Percentiles rank a stretch among this genome's conserved stretches.
Evolutionary conservation across 192 early-diverging fungal genomes (phyloP).

Genomic region (Coemansia sp.): DNA sequence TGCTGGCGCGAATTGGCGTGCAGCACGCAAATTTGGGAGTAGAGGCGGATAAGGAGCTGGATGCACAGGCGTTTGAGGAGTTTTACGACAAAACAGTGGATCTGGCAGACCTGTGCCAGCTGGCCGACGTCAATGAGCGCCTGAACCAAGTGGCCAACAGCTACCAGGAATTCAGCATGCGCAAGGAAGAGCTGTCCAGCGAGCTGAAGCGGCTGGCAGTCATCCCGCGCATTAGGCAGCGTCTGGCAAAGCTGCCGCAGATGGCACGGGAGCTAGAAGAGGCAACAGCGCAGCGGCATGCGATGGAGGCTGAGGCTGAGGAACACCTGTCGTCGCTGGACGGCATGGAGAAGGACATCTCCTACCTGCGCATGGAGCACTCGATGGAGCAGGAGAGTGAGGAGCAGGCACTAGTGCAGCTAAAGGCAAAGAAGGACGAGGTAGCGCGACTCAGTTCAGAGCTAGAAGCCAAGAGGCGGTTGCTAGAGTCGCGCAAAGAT

Average conservation of each 20-base stretch:
- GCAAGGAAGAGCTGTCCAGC: slow-evolving; percentile 40
- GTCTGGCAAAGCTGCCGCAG: slow-evolving; percentile 37
- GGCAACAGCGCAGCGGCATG: slow-evolving; percentile 9
- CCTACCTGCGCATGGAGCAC: slow-evolving; percentile 48
- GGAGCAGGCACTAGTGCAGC: slow-evolving; percentile 38
- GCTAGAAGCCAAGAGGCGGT: slow-evolving; percentile 36
- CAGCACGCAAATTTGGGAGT: slow-evolving; percentile 46
- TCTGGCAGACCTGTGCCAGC: slow-evolving; percentile 48
- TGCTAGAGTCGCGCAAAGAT: slow-evolving; percentile 31
- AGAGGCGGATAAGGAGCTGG: slow-evolving; percentile 39
- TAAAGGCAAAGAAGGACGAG: slow-evolving; percentile 26
- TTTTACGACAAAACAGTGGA: slow-evolving; percentile 55
- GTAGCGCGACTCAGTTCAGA: slow-evolving; percentile 22
- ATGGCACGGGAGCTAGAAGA: slow-evolving; percentile 40
- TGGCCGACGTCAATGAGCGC: slow-evolving; percentile 50
- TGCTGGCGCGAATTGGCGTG: slow-evolving; percentile 50
- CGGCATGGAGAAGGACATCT: slow-evolving; percentile 41
- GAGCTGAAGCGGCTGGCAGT: slow-evolving; percentile 45
- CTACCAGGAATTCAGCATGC: slow-evolving; percentile 44
- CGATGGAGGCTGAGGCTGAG: slow-evolving; percentile 38
- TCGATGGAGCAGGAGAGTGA: slow-evolving; percentile 49
- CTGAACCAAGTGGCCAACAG: slow-evolving; percentile 51
- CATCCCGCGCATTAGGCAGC: slow-evolving; percentile 42
- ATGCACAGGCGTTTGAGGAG: slow-evolving; percentile 49
- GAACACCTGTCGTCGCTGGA: slow-evolving; percentile 23